A percentile compares a stretch with the other conserved stretches of the same genome.
Evolutionary conservation across 768 basidiomycete species (phyloP).

Genomic region (Auriscalpium microsporum): DNA sequence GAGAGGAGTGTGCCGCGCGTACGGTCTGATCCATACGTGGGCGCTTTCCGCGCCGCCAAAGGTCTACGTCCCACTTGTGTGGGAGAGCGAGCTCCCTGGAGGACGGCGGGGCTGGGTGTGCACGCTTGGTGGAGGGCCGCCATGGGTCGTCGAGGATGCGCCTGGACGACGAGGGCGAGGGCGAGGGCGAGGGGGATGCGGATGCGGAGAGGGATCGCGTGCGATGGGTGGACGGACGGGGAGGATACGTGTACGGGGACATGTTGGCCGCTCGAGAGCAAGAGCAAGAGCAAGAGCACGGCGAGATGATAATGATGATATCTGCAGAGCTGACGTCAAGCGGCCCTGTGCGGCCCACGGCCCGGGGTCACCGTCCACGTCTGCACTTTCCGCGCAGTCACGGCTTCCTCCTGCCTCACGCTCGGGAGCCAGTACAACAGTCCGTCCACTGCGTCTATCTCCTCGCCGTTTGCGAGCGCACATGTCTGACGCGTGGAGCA

Average conservation of each 20-base stretch:
- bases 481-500: too few species aligned
- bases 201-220: constrained; percentile 48
- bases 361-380: too few species aligned
- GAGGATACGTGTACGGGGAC: constrained; percentile 10
- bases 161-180: constrained; percentile 24
- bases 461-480: too few species aligned
- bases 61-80: constrained; percentile 45
- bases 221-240: constrained; percentile 25
- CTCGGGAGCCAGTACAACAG: too few species aligned
- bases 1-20: constrained; percentile 16
- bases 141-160: constrained; percentile 30
- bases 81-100: constrained; percentile 25
- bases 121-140: constrained; percentile 42
- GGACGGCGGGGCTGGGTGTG: constrained; percentile 28
- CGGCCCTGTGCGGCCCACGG: too few species aligned
- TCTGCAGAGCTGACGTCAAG: too few species aligned
- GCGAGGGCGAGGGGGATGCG: constrained; percentile 26
- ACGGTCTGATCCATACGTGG: constrained; percentile 42
- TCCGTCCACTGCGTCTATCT: too few species aligned
- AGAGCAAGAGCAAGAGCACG: too few species aligned
- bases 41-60: constrained; percentile 47
- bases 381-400: too few species aligned
- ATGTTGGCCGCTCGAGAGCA: not conserved
- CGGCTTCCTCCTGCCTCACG: too few species aligned
- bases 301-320: too few species aligned